Conservation (phyloP, 257 asterid species). For the Osmanthus fragrans region DNA sequence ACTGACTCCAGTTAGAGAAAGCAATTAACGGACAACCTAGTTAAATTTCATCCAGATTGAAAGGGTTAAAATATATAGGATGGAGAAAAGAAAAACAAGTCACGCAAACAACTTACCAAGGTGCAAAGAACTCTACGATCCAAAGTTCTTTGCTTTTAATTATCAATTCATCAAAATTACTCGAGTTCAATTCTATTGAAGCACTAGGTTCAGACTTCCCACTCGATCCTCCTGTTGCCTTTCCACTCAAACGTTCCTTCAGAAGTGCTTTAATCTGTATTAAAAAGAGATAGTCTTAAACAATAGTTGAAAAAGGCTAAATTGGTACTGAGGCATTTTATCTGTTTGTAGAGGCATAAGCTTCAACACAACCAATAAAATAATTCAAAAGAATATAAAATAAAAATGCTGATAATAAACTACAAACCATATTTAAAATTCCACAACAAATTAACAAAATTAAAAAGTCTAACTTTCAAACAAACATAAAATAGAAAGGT, state of each 20-base stretch:
- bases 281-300: background rate
- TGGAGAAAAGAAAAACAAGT: background rate
- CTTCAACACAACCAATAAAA: background rate
- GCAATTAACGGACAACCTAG: background rate
- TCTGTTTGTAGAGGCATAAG: background rate
- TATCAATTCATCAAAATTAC: conserved; percentile 85
- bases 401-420: background rate
- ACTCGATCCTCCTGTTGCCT: conserved; percentile 81
- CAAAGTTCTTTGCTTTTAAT: conserved; percentile 89
- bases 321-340: background rate
- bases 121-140: conserved; percentile 97
- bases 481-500: background rate
- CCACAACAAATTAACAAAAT: background rate
- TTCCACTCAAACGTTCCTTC: conserved; percentile 83
- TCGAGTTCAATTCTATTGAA: conserved; percentile 79
- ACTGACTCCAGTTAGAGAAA: conserved; percentile 1
- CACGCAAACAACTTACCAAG: conserved; percentile 64
- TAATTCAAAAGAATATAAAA: background rate
- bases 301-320: background rate
- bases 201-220: conserved; percentile 82
- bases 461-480: background rate
- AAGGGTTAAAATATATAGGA: background rate
- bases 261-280: conserved; percentile 68
- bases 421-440: background rate
- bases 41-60: background rate